A percentile compares a stretch with the other conserved stretches of the same genome.
Evolutionary conservation across 1,284 basidiomycete species (phyloP).

Genomic region (Grifola frondosa): DNA sequence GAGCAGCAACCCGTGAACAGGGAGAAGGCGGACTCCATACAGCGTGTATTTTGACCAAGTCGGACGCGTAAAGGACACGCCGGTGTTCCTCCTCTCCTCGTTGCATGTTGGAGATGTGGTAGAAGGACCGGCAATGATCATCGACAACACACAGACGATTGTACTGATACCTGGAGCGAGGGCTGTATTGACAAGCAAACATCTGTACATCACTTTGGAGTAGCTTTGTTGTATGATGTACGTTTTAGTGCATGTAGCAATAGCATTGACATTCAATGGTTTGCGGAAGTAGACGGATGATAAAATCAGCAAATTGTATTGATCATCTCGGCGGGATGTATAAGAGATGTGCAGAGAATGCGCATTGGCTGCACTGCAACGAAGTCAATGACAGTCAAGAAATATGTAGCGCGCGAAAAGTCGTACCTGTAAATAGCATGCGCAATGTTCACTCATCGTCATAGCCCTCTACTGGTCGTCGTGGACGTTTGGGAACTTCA

Average conservation of each 20-base stretch:
- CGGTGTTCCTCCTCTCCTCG: conserved; percentile 72
- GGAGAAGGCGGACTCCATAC: conserved; percentile 49
- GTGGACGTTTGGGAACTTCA: conserved; percentile 49
- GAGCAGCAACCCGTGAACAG: conserved; percentile 41
- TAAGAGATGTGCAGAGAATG: not conserved
- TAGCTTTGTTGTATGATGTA: conserved; percentile 5
- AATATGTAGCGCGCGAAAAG: not conserved
- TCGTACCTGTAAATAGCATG: not conserved
- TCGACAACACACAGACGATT: conserved; percentile 92
- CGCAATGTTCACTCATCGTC: conserved; percentile 39
- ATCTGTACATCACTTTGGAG: conserved; percentile 67
- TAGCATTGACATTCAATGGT: too few species aligned
- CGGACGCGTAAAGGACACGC: conserved; percentile 75
- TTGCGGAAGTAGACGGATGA: too few species aligned
- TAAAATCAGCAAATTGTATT: too few species aligned
- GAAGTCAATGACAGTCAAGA: too few species aligned
- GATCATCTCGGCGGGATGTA: too few species aligned
- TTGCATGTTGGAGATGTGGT: conserved; percentile 72
- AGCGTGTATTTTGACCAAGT: conserved; percentile 80
- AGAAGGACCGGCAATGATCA: conserved; percentile 83
- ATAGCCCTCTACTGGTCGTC: conserved; percentile 50
- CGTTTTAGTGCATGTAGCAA: conserved; percentile 6
- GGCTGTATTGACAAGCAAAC: conserved; percentile 67
- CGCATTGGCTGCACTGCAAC: too few species aligned
- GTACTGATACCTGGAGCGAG: conserved; percentile 72